Conservation (phyloP, 371 early-diverging fungal species). For the Mucor saturninus region DNA sequence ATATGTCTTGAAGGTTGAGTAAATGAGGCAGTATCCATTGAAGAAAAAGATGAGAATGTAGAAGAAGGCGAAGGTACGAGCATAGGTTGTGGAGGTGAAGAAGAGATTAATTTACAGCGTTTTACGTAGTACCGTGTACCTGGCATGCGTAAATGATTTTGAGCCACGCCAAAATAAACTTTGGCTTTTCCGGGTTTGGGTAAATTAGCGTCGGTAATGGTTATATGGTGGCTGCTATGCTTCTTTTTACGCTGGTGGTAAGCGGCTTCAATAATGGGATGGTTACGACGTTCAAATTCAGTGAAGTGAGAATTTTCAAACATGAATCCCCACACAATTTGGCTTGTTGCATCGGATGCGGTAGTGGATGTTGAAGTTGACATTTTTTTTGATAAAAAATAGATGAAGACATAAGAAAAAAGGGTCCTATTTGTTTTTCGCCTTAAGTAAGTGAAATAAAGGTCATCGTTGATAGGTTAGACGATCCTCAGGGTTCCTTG, state of each 20-base stretch:
- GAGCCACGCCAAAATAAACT: conserved; percentile 51
- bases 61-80: not conserved
- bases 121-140: conserved; percentile 55
- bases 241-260: conserved; percentile 32
- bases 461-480: conserved; percentile 19
- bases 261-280: conserved; percentile 40
- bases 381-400: not conserved
- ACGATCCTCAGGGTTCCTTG: conserved; percentile 24
- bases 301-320: conserved; percentile 52
- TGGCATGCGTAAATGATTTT: conserved; percentile 53
- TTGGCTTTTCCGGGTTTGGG: conserved; percentile 26
- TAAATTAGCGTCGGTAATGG: conserved; percentile 40
- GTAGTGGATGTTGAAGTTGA: not conserved
- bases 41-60: not conserved
- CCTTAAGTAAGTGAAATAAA: not conserved
- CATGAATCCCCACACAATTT: conserved; percentile 51
- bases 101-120: conserved; percentile 13
- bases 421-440: not conserved
- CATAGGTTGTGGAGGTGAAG: not conserved
- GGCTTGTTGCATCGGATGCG: not conserved
- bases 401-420: not conserved
- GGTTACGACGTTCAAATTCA: conserved; percentile 45
- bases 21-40: not conserved
- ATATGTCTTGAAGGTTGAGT: not conserved
- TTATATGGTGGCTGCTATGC: conserved; percentile 38